phyloP scores from a whole-genome alignment of 192 early-diverging fungal species.

The Rhizophagus clarus region DNA sequence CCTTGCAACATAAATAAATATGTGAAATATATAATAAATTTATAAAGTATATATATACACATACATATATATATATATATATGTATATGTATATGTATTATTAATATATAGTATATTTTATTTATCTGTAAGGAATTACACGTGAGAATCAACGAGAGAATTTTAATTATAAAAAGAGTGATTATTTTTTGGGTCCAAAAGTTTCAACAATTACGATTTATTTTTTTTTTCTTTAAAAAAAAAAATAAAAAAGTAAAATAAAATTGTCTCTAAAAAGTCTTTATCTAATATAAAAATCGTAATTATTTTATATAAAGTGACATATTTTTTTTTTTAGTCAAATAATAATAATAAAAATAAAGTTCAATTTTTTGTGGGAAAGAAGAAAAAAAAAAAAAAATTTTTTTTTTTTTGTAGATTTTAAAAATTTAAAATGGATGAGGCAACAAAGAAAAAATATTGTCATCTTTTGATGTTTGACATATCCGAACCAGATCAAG shows the following conservation, averaged over 20 bases:
- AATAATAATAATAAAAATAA: no score
- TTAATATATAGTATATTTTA: no score
- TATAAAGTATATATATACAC: no score
- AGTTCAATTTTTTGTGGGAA: no score
- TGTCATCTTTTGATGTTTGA: conserved; percentile 29
- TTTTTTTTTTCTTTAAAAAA: not conserved
- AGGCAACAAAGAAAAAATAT: conserved; percentile 17
- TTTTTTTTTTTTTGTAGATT: not conserved
- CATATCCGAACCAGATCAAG: not conserved
- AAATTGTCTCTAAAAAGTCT: not conserved
- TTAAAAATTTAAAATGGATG: conserved; percentile 30
- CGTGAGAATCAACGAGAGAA: not conserved
- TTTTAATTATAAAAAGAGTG: not conserved
- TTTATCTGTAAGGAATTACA: no score
- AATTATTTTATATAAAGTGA: not conserved
- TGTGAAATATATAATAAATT: no score
- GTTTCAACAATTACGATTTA: not conserved
- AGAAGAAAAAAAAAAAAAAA: no score
- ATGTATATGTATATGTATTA: no score
- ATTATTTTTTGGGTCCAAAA: not conserved
- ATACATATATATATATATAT: no score
- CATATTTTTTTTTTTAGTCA: no score
- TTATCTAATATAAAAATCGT: not conserved
- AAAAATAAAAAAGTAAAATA: no score
- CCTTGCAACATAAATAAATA: no score